phyloP scores from a whole-genome alignment of 2,329 filamentous ascomycete genomes.

The Seiridium unicorne region DNA sequence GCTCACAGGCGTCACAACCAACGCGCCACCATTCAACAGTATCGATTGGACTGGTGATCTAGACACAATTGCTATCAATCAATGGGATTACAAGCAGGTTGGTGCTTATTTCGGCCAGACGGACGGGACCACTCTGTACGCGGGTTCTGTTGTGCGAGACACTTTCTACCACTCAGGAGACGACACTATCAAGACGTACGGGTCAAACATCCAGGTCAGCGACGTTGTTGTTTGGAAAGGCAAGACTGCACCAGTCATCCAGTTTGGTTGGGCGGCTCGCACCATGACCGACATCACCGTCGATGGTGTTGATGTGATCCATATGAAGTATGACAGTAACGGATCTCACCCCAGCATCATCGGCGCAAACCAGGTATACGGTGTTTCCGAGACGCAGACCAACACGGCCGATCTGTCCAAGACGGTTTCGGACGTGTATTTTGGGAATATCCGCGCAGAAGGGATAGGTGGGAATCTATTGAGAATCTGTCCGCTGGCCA shows the following conservation, averaged over 20 bases:
- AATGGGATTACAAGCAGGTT: slow-evolving; percentile 35
- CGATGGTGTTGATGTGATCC: slow-evolving; percentile 24
- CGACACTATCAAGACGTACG: slow-evolving; percentile 34
- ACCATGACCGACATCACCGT: slow-evolving; percentile 24
- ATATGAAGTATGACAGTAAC: slow-evolving; percentile 20
- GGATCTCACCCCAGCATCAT: slow-evolving; percentile 19
- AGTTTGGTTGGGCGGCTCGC: slow-evolving; percentile 32
- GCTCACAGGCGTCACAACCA: slow-evolving; percentile 26
- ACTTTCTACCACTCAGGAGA: slow-evolving; percentile 34
- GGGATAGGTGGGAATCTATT: slow-evolving; percentile 14
- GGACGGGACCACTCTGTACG: slow-evolving; percentile 33
- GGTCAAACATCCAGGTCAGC: slow-evolving; percentile 22
- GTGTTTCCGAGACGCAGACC: background rate
- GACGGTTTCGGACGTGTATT: slow-evolving; percentile 10
- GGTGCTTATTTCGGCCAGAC: slow-evolving; percentile 35
- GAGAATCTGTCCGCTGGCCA: slow-evolving; percentile 14
- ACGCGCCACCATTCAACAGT: slow-evolving; percentile 33
- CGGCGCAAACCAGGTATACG: slow-evolving; percentile 19
- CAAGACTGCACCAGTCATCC: slow-evolving; percentile 30
- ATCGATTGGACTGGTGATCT: slow-evolving; percentile 26
- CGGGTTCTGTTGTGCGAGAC: slow-evolving; percentile 24
- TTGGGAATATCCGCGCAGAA: slow-evolving; percentile 15
- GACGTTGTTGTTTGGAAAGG: slow-evolving; percentile 28
- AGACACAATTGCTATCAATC: slow-evolving; percentile 19
- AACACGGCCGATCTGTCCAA: slow-evolving; percentile 13